These are phyloP conservation scores for Komagataella kurtzmanii DNA, from an alignment of 805 yeast genomes.

Conservation along the genomic window DNA sequence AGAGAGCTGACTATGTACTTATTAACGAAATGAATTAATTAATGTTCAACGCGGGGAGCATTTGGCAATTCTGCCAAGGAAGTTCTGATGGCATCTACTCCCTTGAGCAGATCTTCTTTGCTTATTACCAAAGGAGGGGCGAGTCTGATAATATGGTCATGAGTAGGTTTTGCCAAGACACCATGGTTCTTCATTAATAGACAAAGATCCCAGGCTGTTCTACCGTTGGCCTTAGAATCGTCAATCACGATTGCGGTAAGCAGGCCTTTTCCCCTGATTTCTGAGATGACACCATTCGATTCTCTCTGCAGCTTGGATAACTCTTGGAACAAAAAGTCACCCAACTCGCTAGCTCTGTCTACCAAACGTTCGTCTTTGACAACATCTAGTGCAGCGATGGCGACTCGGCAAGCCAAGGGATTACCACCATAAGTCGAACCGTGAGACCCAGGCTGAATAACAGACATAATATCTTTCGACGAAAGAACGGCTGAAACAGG, in stretches of 20 bases:
- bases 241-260: slow-evolving; percentile 88
- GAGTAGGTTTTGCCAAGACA: slow-evolving; percentile 92
- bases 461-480: slow-evolving; percentile 79
- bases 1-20: neutral
- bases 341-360: slow-evolving; percentile 62
- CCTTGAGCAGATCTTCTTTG: slow-evolving; percentile 72
- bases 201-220: slow-evolving; percentile 95
- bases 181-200: slow-evolving; percentile 79
- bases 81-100: slow-evolving; percentile 59
- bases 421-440: slow-evolving; percentile 98
- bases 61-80: slow-evolving; percentile 41
- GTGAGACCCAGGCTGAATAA: slow-evolving; percentile 89
- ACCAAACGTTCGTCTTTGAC: slow-evolving; percentile 78
- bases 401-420: slow-evolving; percentile 86
- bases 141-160: slow-evolving; percentile 86
- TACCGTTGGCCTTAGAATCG: slow-evolving; percentile 68
- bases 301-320: slow-evolving; percentile 37
- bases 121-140: slow-evolving; percentile 93
- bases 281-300: slow-evolving; percentile 39
- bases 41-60: neutral
- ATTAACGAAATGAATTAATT: neutral
- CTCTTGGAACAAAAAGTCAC: slow-evolving; percentile 52
- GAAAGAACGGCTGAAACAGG: slow-evolving; percentile 90
- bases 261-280: slow-evolving; percentile 76
- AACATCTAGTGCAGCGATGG: slow-evolving; percentile 86